Percentiles rank a stretch among this genome's conserved stretches.
Conservation (phyloP, 495 filamentous ascomycete genomes). For the Daldinia decipiens region DNA sequence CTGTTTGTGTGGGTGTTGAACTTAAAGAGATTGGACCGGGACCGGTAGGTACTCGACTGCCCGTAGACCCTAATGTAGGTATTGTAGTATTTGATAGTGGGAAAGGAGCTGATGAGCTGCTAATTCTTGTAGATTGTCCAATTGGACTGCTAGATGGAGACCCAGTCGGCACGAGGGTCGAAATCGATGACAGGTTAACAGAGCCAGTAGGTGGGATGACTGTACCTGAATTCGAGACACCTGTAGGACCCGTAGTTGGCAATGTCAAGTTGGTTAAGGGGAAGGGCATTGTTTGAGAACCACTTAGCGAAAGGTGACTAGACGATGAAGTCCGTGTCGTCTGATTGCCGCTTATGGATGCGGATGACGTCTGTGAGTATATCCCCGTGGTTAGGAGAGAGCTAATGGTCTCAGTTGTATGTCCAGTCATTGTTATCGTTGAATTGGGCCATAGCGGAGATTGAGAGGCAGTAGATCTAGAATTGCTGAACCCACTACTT, state of each 20-base stretch:
- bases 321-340: not conserved
- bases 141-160: constrained; percentile 1
- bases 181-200: not conserved
- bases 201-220: constrained; percentile 10
- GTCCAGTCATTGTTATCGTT: constrained; percentile 29
- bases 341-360: not conserved
- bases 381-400: constrained; percentile 7
- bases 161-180: constrained; percentile 12
- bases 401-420: constrained; percentile 22
- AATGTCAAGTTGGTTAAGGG: constrained; percentile 33
- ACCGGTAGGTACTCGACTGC: constrained; percentile 26
- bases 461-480: constrained; percentile 6
- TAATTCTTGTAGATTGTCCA: constrained; percentile 12
- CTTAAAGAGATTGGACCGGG: constrained; percentile 28
- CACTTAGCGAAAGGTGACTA: not conserved
- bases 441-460: constrained; percentile 47
- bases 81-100: constrained; percentile 39
- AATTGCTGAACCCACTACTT: constrained; percentile 19
- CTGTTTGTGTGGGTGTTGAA: constrained; percentile 5
- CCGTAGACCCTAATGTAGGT: constrained; percentile 21
- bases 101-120: constrained; percentile 32
- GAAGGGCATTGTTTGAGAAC: constrained; percentile 31
- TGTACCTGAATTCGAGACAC: constrained; percentile 17
- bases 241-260: constrained; percentile 14
- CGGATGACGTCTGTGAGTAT: not conserved